phyloP scores from a whole-genome alignment of 495 filamentous ascomycete genomes.

The Margaritispora aquatica region DNA sequence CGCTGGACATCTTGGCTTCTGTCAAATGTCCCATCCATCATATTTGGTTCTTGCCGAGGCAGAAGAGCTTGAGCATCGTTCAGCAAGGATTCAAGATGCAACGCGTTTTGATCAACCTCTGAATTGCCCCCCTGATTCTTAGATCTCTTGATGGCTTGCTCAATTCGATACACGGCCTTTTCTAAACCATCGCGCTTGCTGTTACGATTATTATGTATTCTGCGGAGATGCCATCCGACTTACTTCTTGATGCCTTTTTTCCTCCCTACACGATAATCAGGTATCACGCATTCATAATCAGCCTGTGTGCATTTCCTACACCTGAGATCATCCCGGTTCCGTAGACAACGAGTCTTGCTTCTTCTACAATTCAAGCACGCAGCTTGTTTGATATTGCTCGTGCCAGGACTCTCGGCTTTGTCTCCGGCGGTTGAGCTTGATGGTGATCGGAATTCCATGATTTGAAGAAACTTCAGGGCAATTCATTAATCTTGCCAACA shows the following conservation, averaged over 20 bases:
- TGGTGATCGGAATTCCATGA: constrained; percentile 21
- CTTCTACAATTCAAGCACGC: constrained; percentile 63
- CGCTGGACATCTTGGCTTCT: neutral
- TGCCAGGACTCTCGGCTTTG: constrained; percentile 5
- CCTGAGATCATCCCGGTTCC: constrained; percentile 37
- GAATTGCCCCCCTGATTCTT: constrained; percentile 39
- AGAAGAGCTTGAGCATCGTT: constrained; percentile 38
- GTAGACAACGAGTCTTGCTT: constrained; percentile 62
- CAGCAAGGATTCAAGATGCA: constrained; percentile 49
- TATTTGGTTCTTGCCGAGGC: constrained; percentile 19
- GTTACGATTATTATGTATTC: no score
- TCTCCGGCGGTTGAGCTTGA: constrained; percentile 16
- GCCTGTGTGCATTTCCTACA: constrained; percentile 60
- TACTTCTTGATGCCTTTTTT: constrained; percentile 74
- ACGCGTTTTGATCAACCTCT: constrained; percentile 48
- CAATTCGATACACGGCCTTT: constrained; percentile 67
- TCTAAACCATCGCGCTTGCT: constrained; percentile 70
- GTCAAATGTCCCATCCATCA: constrained; percentile 3
- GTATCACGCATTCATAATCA: constrained; percentile 54
- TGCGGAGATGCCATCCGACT: no score
- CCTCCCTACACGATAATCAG: constrained; percentile 61
- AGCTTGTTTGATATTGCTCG: constrained; percentile 39
- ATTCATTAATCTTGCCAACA: neutral
- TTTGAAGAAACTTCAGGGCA: neutral
- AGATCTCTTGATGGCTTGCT: constrained; percentile 62